Evolutionary conservation across 2,329 filamentous ascomycete genomes (phyloP), one percentile per base, ranked within the genome.

Genomic region (Fusarium caatingaense): DNA sequence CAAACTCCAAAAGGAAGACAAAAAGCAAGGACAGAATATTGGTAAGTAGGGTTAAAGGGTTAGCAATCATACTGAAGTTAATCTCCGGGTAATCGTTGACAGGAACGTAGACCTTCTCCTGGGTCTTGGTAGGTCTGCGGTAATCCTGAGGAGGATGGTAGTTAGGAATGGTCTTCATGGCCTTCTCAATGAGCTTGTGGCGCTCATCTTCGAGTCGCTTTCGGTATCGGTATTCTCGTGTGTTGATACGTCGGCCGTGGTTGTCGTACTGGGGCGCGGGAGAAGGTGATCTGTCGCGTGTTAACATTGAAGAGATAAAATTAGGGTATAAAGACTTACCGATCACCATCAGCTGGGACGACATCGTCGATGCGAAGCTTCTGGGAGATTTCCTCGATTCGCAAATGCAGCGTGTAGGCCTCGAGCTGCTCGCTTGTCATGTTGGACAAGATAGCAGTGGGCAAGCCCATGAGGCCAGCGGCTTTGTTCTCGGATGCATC

Each of bases 61-160:
- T 97, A 97, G 94, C 91, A 94, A 96, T 95, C 95, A 95, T 98
- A 99, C 96, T 99, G 93, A 99, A 99, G 92, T 99, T 99, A 91
- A 99, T 98, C 84, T 99, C 96, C 88, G 96, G 96, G 83, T 99
- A 99, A 84, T 99, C 96, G 89, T 99, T 99, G 86, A 99, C 96
- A 81, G 96, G 96, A 82, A 99, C 96, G 82, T 99, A 99, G 92
- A 99, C 97, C 88, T 99, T 99, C 88, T 99, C 96, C 85, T 99
- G 96, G 80, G 96, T 99, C 92, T 99, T 99, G 81, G 95, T 98
- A 69, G 96, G 96, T 78, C 96, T 93, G 82, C 96, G 93, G 83
- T 99, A 99, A 82, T 99, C 96, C 87, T 95, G 93, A 64, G 96
- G 96, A 77, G 96, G 96, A 80, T 98, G 94, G 82, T 99, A 99